Conservation (phyloP, 2,329 filamentous ascomycete species). For the Pyrenophora teres region DNA sequence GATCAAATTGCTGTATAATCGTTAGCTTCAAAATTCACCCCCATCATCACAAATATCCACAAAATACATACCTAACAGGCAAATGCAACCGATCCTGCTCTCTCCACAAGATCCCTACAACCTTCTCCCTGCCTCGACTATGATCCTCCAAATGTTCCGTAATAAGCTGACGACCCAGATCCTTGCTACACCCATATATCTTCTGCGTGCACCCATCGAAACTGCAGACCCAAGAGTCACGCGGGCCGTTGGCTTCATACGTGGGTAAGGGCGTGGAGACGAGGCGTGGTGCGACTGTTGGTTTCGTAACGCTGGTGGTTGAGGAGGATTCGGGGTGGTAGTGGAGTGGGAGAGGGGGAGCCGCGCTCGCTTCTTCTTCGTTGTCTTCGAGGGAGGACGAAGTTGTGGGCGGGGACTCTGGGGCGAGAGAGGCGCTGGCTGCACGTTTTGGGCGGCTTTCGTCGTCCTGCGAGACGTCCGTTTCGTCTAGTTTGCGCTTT, state of each 20-base stretch:
- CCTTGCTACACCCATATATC: slow-evolving; percentile 65
- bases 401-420: slow-evolving; percentile 28
- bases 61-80: slow-evolving; percentile 45
- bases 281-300: slow-evolving; percentile 24
- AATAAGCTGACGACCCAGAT: slow-evolving; percentile 62
- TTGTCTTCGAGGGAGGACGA: no score
- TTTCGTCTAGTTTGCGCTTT: slow-evolving; percentile 37
- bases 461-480: slow-evolving; percentile 12
- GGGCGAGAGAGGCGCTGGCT: slow-evolving; percentile 25
- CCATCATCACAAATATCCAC: background rate
- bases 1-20: slow-evolving; percentile 47
- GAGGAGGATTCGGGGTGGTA: slow-evolving; percentile 16
- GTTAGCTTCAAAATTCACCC: background rate
- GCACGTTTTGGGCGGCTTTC: slow-evolving; percentile 35
- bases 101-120: slow-evolving; percentile 59
- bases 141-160: slow-evolving; percentile 66
- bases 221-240: slow-evolving; percentile 69
- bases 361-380: slow-evolving; percentile 15
- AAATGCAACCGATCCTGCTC: slow-evolving; percentile 51
- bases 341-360: slow-evolving; percentile 34
- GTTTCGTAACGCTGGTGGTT: slow-evolving; percentile 11
- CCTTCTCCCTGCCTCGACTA: slow-evolving; percentile 59
- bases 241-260: slow-evolving; percentile 55
- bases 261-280: slow-evolving; percentile 42
- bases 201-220: slow-evolving; percentile 67